A percentile compares a stretch with the other conserved stretches of the same genome.
Conservation (phyloP, 2,329 filamentous ascomycete genomes). For the Aspergillus sp. region DNA sequence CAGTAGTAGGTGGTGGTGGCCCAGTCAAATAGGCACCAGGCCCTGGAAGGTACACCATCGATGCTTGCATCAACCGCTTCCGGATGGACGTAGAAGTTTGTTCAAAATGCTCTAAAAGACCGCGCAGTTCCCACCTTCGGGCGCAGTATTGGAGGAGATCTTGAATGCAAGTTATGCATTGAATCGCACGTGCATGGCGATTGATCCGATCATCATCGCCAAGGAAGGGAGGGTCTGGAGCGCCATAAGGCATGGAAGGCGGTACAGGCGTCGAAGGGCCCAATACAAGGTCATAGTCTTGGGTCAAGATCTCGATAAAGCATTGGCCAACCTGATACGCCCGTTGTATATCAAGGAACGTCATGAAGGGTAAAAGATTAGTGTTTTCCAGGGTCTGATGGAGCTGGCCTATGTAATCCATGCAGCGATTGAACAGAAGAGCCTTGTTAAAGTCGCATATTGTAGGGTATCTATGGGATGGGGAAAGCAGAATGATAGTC, state of each 20-base stretch:
- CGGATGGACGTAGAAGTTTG: constrained; percentile 22
- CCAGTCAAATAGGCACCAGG: constrained; percentile 10
- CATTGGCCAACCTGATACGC: constrained; percentile 65
- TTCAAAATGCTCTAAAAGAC: constrained; percentile 28
- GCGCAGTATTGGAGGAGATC: constrained; percentile 29
- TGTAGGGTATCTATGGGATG: constrained; percentile 64
- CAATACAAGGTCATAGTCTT: constrained; percentile 46
- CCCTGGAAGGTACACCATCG: constrained; percentile 14
- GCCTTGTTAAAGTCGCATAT: constrained; percentile 72
- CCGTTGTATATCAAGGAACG: constrained; percentile 81
- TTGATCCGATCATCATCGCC: constrained; percentile 28
- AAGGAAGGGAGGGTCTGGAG: constrained; percentile 27
- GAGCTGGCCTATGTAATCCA: constrained; percentile 74
- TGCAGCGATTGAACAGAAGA: constrained; percentile 79
- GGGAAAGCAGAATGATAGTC: constrained; percentile 82
- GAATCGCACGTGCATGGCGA: constrained; percentile 26
- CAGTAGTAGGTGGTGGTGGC: constrained; percentile 1
- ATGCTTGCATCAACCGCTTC: constrained; percentile 18
- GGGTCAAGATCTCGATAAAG: constrained; percentile 53
- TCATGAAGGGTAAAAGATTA: constrained; percentile 64
- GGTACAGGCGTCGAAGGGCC: constrained; percentile 22
- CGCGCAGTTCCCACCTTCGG: constrained; percentile 29
- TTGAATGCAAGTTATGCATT: constrained; percentile 26
- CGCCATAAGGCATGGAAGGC: constrained; percentile 24
- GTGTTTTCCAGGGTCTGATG: constrained; percentile 61